phyloP scores from a whole-genome alignment of 2,329 filamentous ascomycete species.

The Trichoderma endophyticum region DNA sequence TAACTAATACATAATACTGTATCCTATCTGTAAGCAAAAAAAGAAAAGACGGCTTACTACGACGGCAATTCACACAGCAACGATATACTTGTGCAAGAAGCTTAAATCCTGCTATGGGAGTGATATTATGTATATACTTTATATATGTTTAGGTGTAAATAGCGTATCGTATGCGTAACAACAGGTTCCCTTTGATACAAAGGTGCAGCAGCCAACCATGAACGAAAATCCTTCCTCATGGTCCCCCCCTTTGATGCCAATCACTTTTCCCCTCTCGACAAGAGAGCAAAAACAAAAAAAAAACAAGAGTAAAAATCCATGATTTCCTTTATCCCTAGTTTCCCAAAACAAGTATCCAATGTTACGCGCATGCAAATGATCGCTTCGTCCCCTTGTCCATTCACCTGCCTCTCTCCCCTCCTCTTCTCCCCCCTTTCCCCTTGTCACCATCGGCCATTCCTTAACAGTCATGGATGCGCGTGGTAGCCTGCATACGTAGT shows the following conservation, averaged over 20 bases:
- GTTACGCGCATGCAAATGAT: constrained; percentile 1
- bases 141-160: not conserved
- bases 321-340: not conserved
- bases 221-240: not conserved
- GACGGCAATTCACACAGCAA: not conserved
- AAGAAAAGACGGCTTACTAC: not conserved
- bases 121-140: not conserved
- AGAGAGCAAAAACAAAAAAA: not conserved
- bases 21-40: not conserved
- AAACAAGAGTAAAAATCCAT: constrained; percentile 3
- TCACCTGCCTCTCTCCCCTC: not conserved
- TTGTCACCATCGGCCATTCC: not conserved
- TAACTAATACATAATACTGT: not conserved
- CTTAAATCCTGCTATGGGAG: not conserved
- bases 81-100: not conserved
- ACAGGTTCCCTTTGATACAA: not conserved
- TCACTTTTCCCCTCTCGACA: not conserved
- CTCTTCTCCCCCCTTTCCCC: not conserved
- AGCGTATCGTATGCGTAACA: not conserved
- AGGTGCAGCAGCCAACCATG: not conserved
- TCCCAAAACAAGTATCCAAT: not conserved
- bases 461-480: not conserved
- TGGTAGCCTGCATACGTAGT: constrained; percentile 17
- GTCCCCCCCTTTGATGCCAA: not conserved
- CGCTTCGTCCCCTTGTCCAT: not conserved